Evolutionary conservation across 805 yeast species (phyloP).

Genomic region (Saccharomyces mikatae): DNA sequence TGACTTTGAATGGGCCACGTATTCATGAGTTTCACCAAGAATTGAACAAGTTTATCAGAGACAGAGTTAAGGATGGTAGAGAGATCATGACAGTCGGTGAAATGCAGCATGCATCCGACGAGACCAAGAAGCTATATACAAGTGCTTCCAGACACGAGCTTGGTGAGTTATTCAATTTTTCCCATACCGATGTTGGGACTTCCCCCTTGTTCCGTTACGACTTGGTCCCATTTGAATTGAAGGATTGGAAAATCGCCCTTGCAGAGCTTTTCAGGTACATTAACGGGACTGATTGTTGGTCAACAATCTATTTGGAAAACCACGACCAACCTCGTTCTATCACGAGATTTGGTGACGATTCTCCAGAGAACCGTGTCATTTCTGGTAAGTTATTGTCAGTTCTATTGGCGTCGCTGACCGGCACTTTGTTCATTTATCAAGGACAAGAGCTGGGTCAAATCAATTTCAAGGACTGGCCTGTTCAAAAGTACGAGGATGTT

Average conservation of each 20-base stretch:
- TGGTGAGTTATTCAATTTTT: slow-evolving; percentile 1
- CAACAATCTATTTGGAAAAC: slow-evolving; percentile 47
- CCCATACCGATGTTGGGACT: slow-evolving; percentile 2
- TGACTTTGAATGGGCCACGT: slow-evolving; percentile 42
- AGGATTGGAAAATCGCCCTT: slow-evolving; percentile 37
- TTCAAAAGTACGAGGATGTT: slow-evolving; percentile 48
- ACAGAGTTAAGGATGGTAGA: slow-evolving; percentile 21
- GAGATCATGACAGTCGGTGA: slow-evolving; percentile 3
- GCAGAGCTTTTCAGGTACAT: slow-evolving; percentile 34
- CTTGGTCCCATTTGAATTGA: slow-evolving; percentile 17
- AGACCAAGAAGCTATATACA: not conserved
- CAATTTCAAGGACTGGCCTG: slow-evolving; percentile 40
- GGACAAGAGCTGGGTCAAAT: slow-evolving; percentile 43
- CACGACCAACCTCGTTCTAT: slow-evolving; percentile 53
- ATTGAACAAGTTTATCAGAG: slow-evolving; percentile 36
- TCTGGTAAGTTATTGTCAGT: slow-evolving; percentile 44
- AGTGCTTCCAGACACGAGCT: slow-evolving; percentile 3
- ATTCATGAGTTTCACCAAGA: slow-evolving; percentile 53
- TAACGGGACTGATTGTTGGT: slow-evolving; percentile 50
- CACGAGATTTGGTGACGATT: slow-evolving; percentile 44
- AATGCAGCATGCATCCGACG: not conserved
- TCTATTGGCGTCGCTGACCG: slow-evolving; percentile 40
- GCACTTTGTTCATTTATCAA: slow-evolving; percentile 40
- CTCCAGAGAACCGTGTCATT: slow-evolving; percentile 28
- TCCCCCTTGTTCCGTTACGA: not conserved